phyloP scores from a whole-genome alignment of 192 early-diverging fungal genomes.

The Podila epicladia region DNA sequence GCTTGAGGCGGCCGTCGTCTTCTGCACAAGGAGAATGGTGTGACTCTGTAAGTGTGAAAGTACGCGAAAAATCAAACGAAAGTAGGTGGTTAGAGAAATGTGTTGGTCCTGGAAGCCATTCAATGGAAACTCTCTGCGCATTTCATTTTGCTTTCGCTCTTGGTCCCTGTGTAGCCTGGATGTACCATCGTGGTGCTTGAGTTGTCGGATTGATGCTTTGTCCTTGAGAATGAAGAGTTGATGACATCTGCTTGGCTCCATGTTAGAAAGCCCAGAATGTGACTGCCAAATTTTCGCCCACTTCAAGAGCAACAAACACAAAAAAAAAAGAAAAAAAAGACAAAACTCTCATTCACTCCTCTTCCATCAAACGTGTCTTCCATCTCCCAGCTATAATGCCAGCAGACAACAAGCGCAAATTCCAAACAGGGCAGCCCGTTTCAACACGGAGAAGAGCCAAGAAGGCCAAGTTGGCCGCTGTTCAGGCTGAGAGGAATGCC shows the following conservation, averaged over 20 bases:
- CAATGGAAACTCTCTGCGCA: too few relatives aligned
- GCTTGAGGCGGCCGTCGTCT: constrained; percentile 36
- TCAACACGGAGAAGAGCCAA: constrained; percentile 47
- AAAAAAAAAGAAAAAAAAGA: constrained; percentile 7
- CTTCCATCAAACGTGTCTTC: background rate
- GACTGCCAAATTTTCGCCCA: background rate
- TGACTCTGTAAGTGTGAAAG: constrained; percentile 29
- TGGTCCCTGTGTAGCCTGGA: too few relatives aligned
- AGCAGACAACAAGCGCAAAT: constrained; percentile 35
- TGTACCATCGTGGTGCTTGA: too few relatives aligned
- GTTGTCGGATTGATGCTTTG: background rate
- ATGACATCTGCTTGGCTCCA: background rate
- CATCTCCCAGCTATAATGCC: constrained; percentile 4
- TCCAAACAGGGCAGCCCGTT: constrained; percentile 42
- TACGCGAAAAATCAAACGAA: too few relatives aligned
- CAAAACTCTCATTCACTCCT: background rate
- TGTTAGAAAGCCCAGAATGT: background rate
- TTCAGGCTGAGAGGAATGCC: constrained; percentile 9
- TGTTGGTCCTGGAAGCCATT: too few relatives aligned
- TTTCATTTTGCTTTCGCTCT: background rate
- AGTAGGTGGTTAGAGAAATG: too few relatives aligned
- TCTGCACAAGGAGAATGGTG: constrained; percentile 47
- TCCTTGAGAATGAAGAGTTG: background rate
- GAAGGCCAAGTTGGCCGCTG: constrained; percentile 31
- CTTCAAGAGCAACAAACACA: background rate